Evolutionary conservation across 2,329 filamentous ascomycete genomes (phyloP), one percentile per base, ranked within the genome.

Genomic region (Delphinella strobiligena): DNA sequence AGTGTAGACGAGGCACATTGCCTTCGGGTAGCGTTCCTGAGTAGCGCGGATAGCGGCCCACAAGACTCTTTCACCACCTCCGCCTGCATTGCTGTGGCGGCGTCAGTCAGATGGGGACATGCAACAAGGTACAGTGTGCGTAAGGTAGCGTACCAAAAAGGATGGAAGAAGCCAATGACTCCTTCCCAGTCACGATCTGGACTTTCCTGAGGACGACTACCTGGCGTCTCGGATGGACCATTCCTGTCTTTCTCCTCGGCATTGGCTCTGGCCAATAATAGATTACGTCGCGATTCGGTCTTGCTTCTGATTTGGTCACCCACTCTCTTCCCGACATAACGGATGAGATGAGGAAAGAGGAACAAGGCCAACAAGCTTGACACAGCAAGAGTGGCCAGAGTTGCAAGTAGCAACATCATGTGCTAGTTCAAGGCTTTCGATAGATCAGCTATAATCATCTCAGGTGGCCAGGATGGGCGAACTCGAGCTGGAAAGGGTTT

Each of bases 41-140:
- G 86, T 95, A 31, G 89, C 86, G 44, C 85, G 77, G 45, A 98
- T 84, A 9, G 91, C 91, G 41, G 88, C 89, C 86, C 93, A 98
- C 18, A 98, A 75, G 32, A 98, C 91, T 58, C 91, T 74, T 63
- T 98, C 91, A 46, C 91, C 91, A 45, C 91, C 91, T 19, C 91
- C 91, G 40, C 91, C 91, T 37, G 91, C 91, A 66, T 98, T 96
- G 62, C 84, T 91, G 45, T 29, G 27, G 18, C n/a, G 10, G 15
- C n/a, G 36, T 43, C 27, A 39, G 36, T 10, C 4, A 8, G 5
- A 19, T 4, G 4, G 1, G 4, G 22, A 7, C 22, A 27, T 27
- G 12, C 7, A 27, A 27, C 16, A 22, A 5, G 10, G 9, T n/a
- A 15, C 2, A 14, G n/a, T 19, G 11, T 24, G 15, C 11, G n/a